Evolutionary conservation across 495 filamentous ascomycete genomes (phyloP), one percentile per base, ranked within the genome.

Genomic region (Daldinia vernicosa): DNA sequence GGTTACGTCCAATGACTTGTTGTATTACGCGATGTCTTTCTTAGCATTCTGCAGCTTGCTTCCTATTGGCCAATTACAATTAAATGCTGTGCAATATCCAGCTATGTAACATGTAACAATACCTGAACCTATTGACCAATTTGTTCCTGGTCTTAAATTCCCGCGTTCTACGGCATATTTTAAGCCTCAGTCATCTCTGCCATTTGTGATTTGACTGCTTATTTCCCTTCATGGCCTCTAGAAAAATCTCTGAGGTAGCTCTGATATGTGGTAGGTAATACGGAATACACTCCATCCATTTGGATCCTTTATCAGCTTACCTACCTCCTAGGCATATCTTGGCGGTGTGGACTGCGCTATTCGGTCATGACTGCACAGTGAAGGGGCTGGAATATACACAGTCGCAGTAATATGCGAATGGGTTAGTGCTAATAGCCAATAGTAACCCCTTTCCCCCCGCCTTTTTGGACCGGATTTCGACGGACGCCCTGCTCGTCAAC

Each of bases 401-500:
- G 70, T 69, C 60, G 71, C 63, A 74, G 63, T 60, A 74, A 59
- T 70, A 66, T 63, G 66, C 66, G 71, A 70, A 17, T 58, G 47
- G 45, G 33, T 24, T 53, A 19, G 65, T 24, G 33, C 57, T 40
- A 37, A 43, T 17, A 47, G 24, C 66, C 67, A 70, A 74, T 74
- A 15, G 40, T 32, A 56, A 3, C 30, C 17, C 60, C 52, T 51
- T 50, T 30, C 43, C 53, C 59, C 60, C 72, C 63, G 58, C 65
- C 69, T 59, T 67, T 62, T 32, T 47, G 40, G 17, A 8, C 40
- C 15, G 43, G 43, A 47, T 47, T 43, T 69, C 61, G 60, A 75
- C 61, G 57, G 40, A 71, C 73, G 75, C 73, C 73, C 75, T 72
- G 65, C 73, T 74, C 74, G 75, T 77, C 75, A 77, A 75, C 58